Evolutionary conservation across 768 basidiomycete genomes (phyloP).

Genomic region (Tricholoma flavovirens): DNA sequence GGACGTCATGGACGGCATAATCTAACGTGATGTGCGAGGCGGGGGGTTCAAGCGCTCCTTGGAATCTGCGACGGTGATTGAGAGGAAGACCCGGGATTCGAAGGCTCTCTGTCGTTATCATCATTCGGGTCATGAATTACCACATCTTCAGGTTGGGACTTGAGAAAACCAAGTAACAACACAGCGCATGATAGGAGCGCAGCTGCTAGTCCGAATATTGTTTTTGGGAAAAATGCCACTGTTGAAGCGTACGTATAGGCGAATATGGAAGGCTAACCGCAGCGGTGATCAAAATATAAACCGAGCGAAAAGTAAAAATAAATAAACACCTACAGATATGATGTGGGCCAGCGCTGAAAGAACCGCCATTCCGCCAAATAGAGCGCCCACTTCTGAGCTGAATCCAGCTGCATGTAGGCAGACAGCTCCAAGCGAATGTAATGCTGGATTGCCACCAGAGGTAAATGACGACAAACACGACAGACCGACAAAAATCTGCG

Average conservation of each 20-base stretch:
- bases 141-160: slow-evolving; percentile 11
- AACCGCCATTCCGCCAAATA: slow-evolving; percentile 71
- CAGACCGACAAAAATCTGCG: slow-evolving; percentile 49
- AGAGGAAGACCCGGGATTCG: neutral
- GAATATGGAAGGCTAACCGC: slow-evolving; percentile 57
- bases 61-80: neutral
- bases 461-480: slow-evolving; percentile 63
- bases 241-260: slow-evolving; percentile 60
- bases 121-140: slow-evolving; percentile 8
- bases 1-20: neutral
- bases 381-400: slow-evolving; percentile 45
- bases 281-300: neutral
- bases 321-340: slow-evolving; percentile 38
- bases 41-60: neutral
- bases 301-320: neutral
- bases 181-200: slow-evolving; percentile 49
- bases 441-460: slow-evolving; percentile 60
- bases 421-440: slow-evolving; percentile 67
- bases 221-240: slow-evolving; percentile 59
- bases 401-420: slow-evolving; percentile 51
- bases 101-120: neutral
- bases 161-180: slow-evolving; percentile 37
- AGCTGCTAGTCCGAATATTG: slow-evolving; percentile 60
- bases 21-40: neutral
- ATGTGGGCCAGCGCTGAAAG: slow-evolving; percentile 62